A percentile compares a stretch with the other conserved stretches of the same genome.
Conservation (phyloP, 345 rosid species). For the Alliaria petiolata region DNA sequence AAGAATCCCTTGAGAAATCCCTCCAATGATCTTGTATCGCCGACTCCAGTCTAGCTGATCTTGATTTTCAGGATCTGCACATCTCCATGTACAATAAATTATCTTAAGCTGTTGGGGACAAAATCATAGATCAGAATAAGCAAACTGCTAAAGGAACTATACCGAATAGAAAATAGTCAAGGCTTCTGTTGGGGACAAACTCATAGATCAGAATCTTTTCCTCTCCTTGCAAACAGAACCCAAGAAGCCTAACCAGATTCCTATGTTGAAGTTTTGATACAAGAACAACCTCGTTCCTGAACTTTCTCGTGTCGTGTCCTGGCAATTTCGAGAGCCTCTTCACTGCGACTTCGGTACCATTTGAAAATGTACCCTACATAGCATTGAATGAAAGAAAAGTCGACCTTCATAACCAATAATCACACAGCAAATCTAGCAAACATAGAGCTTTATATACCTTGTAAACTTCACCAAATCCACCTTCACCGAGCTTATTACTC, state of each 20-base stretch:
- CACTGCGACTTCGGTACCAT: constrained; percentile 1
- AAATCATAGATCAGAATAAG: neutral
- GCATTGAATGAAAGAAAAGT: neutral
- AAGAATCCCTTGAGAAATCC: neutral
- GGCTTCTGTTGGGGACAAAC: neutral
- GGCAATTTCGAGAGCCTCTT: neutral
- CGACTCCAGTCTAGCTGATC: neutral
- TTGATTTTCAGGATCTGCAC: neutral
- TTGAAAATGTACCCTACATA: neutral
- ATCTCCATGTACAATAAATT: neutral
- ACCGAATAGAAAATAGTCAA: neutral
- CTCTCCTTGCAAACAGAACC: neutral
- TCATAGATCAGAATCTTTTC: neutral
- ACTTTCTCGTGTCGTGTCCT: neutral
- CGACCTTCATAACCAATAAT: neutral
- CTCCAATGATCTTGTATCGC: neutral
- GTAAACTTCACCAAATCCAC: neutral
- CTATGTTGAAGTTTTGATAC: neutral
- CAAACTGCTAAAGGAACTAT: neutral
- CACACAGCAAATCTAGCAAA: neutral
- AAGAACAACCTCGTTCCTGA: neutral
- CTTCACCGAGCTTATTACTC: neutral
- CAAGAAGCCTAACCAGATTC: neutral
- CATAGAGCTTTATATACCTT: neutral
- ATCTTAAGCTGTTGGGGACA: neutral